Conservation (phyloP, 1,139 yeast genomes). For the Hemisphaericaspora lyxosophila region DNA sequence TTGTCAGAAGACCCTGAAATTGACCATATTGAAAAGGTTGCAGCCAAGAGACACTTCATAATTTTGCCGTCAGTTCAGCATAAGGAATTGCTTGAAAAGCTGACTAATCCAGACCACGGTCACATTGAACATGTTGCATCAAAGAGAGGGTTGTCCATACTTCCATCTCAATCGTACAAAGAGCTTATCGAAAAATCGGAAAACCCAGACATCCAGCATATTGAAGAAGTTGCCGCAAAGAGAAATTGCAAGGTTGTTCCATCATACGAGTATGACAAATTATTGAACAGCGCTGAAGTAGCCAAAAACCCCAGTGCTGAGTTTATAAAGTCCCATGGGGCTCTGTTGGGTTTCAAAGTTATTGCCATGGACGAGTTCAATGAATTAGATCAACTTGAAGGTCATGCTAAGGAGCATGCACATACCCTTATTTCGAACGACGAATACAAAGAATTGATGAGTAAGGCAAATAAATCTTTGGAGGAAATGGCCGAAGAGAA, state of each 20-base stretch:
- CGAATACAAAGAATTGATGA: constrained; percentile 18
- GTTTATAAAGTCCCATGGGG: constrained; percentile 18
- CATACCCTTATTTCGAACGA: constrained; percentile 13
- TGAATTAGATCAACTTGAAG: constrained; percentile 11
- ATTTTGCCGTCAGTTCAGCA: constrained; percentile 3
- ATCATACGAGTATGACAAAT: constrained; percentile 17
- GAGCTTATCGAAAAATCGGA: constrained; percentile 18
- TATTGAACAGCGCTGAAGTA: constrained; percentile 15
- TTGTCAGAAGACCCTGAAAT: constrained; percentile 10
- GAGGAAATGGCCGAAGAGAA: constrained; percentile 6
- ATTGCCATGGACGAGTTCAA: constrained; percentile 21
- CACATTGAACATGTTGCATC: constrained; percentile 13
- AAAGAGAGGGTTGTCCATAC: constrained; percentile 3
- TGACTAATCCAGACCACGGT: constrained; percentile 14
- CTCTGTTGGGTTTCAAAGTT: constrained; percentile 26
- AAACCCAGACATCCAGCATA: constrained; percentile 21
- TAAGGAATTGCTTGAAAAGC: constrained; percentile 6
- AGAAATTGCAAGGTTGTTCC: constrained; percentile 20
- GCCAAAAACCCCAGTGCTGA: constrained; percentile 24
- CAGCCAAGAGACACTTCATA: constrained; percentile 4
- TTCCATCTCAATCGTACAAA: constrained; percentile 9
- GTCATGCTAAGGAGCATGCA: constrained; percentile 9
- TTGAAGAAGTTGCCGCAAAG: constrained; percentile 24
- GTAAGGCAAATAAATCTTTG: constrained; percentile 7
- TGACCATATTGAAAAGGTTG: constrained; percentile 7